Evolutionary conservation across 768 basidiomycete genomes (phyloP).

Genomic region (Kwoniella dejecticola): DNA sequence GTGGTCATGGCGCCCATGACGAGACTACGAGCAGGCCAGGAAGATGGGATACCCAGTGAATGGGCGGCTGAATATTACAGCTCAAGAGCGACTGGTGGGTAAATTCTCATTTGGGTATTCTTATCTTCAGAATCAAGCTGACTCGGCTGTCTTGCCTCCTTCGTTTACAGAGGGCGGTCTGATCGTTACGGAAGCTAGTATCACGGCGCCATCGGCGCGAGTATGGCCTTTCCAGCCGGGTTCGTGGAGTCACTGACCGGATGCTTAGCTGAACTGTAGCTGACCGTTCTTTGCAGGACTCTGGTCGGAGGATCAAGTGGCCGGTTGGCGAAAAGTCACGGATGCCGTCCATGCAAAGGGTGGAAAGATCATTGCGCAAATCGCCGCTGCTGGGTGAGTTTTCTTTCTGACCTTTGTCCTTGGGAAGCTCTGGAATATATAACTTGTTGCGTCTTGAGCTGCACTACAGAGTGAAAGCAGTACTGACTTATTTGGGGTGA

Average conservation of each 20-base stretch:
- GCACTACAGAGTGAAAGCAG: too few species aligned
- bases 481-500: background rate
- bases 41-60: constrained; percentile 25
- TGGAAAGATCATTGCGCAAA: constrained; percentile 62
- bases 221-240: constrained; percentile 2
- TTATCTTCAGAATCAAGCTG: background rate
- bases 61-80: constrained; percentile 40
- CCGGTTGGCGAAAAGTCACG: constrained; percentile 64
- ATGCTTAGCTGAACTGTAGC: background rate
- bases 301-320: constrained; percentile 58
- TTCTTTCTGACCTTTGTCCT: background rate
- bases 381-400: constrained; percentile 61
- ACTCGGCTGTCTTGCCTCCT: background rate
- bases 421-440: background rate
- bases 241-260: background rate
- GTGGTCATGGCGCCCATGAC: constrained; percentile 45
- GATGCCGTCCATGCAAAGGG: constrained; percentile 64
- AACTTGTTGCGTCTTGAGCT: too few species aligned
- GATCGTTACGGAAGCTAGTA: constrained; percentile 39
- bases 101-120: background rate
- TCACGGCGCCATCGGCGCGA: background rate
- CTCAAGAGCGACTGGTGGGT: constrained; percentile 39
- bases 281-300: background rate
- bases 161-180: constrained; percentile 33
- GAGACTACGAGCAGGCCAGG: constrained; percentile 25